Evolutionary conservation across 768 basidiomycete species (phyloP).

Genomic region (Leccinum disarticulatum): DNA sequence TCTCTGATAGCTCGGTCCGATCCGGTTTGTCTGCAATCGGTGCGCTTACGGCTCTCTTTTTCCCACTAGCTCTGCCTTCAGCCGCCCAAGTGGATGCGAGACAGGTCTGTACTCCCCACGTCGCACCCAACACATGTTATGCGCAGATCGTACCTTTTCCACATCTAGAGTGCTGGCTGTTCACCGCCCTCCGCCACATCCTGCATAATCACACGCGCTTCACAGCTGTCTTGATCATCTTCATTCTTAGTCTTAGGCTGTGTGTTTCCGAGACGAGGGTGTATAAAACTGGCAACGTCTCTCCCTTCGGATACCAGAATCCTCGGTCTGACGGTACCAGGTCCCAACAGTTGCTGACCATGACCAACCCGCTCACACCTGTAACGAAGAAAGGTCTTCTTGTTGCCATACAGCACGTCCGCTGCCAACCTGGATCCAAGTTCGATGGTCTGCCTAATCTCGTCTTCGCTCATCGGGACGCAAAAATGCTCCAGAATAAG

Average conservation of each 20-base stretch:
- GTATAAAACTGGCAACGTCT: neutral
- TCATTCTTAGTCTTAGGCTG: neutral
- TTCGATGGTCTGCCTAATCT: constrained; percentile 9
- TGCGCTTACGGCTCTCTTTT: neutral
- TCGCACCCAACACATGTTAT: neutral
- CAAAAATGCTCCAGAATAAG: constrained; percentile 4
- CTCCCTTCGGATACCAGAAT: neutral
- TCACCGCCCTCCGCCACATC: neutral
- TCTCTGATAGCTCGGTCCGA: neutral
- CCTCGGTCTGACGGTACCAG: neutral
- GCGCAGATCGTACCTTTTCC: neutral
- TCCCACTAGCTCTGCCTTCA: neutral
- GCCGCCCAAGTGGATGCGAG: neutral
- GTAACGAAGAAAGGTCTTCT: constrained; percentile 21
- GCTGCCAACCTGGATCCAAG: neutral
- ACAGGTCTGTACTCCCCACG: no score
- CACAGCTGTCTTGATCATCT: neutral
- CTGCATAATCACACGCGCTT: neutral
- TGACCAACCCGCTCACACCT: neutral
- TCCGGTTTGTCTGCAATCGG: neutral
- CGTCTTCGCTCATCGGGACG: constrained; percentile 22
- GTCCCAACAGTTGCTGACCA: neutral
- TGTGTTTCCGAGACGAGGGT: neutral
- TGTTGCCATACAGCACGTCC: constrained; percentile 15
- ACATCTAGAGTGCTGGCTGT: neutral